Percentiles rank a stretch among this genome's conserved stretches.
Evolutionary conservation across 2,329 filamentous ascomycete species (phyloP).

Genomic region (Spiromastix sp.): DNA sequence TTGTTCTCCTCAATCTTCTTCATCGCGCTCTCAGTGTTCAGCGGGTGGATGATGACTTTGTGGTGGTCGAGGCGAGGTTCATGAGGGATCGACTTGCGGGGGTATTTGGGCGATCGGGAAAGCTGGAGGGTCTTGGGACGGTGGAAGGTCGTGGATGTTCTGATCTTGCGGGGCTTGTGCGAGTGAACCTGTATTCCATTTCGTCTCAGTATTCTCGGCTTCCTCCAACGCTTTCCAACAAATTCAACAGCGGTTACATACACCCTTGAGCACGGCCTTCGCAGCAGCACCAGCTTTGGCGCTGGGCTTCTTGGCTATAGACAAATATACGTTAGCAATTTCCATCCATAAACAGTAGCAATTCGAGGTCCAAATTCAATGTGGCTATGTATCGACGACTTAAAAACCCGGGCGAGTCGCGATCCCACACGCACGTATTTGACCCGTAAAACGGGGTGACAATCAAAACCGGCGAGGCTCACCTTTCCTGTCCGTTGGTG

Average conservation of each 20-base stretch:
- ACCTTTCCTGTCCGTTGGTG: conserved; percentile 41
- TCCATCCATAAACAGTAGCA: conserved; percentile 8
- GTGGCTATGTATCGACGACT: no score
- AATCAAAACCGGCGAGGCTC: conserved; percentile 12
- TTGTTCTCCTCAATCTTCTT: conserved; percentile 99
- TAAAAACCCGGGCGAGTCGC: not conserved
- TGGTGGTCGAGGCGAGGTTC: conserved; percentile 88
- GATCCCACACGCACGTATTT: not conserved
- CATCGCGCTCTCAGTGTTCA: conserved; percentile 99
- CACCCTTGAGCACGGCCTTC: conserved; percentile 92
- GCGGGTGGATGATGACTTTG: conserved; percentile 94
- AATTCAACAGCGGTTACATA: conserved; percentile 48
- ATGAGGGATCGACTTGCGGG: conserved; percentile 86
- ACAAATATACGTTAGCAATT: conserved; percentile 18
- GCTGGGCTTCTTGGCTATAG: conserved; percentile 48
- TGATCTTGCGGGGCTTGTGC: conserved; percentile 89
- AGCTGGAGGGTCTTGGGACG: conserved; percentile 91
- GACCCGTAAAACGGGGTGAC: not conserved
- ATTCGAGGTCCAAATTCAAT: no score
- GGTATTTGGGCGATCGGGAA: conserved; percentile 87
- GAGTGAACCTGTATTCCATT: conserved; percentile 48
- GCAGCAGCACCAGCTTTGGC: conserved; percentile 81
- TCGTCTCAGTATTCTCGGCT: conserved; percentile 3
- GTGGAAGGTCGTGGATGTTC: conserved; percentile 91
- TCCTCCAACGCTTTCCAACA: conserved; percentile 1